These are phyloP conservation scores for Umbilicaria muhlenbergii DNA, from an alignment of 495 filamentous ascomycete species.

Conservation along the genomic window DNA sequence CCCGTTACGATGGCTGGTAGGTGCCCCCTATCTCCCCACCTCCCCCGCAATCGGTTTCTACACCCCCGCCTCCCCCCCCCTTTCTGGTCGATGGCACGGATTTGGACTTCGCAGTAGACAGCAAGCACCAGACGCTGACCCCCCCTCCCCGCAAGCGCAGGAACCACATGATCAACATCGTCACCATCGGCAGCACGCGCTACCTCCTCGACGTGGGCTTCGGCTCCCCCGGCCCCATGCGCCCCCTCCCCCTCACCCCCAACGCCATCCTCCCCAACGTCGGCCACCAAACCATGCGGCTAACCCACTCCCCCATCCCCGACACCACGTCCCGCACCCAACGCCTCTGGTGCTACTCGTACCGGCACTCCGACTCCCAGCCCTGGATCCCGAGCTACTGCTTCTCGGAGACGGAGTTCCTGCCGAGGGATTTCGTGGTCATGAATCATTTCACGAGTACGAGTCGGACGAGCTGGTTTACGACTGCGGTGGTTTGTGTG, in stretches of 20 bases:
- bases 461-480: conserved; percentile 34
- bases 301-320: conserved; percentile 27
- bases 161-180: conserved; percentile 55
- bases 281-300: conserved; percentile 31
- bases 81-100: too few relatives aligned
- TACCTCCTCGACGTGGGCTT: conserved; percentile 64
- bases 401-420: conserved; percentile 45
- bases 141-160: conserved; percentile 11
- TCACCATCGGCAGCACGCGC: conserved; percentile 33
- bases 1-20: conserved; percentile 24
- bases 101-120: too few relatives aligned
- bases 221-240: conserved; percentile 39
- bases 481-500: conserved; percentile 31
- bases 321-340: conserved; percentile 27
- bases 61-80: too few relatives aligned
- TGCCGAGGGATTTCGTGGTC: conserved; percentile 37
- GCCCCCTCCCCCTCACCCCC: conserved; percentile 35
- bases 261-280: conserved; percentile 25
- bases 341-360: conserved; percentile 45
- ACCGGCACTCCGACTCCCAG: conserved; percentile 26
- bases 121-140: background rate
- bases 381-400: conserved; percentile 39
- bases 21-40: too few relatives aligned
- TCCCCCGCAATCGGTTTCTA: too few relatives aligned
- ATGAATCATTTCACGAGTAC: conserved; percentile 42